These are phyloP conservation scores for Psidium friedrichsthalianum DNA, from an alignment of 345 rosid genomes.

Conservation along the genomic window DNA sequence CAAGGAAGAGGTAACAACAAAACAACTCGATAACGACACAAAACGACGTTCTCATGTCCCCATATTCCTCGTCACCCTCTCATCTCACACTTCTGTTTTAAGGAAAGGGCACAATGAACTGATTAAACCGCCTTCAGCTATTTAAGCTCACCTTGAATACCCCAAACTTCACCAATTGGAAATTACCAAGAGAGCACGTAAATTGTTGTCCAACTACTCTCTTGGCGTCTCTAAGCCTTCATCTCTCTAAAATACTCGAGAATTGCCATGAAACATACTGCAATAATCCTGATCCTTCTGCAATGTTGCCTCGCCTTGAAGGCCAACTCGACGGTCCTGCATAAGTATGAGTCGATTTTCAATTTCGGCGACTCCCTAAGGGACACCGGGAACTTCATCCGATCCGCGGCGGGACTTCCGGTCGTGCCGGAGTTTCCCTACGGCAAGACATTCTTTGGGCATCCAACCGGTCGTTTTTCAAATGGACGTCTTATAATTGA, in stretches of 20 bases:
- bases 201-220: neutral
- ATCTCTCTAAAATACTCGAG: neutral
- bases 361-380: slow-evolving; percentile 77
- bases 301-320: neutral
- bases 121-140: neutral
- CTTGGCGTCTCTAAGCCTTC: neutral
- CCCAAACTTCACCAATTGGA: neutral
- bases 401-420: slow-evolving; percentile 38
- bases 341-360: slow-evolving; percentile 42
- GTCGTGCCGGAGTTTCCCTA: slow-evolving; percentile 45
- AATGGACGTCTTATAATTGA: slow-evolving; percentile 65
- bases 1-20: too few relatives aligned
- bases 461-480: slow-evolving; percentile 55
- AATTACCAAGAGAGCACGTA: neutral
- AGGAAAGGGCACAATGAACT: neutral
- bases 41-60: too few relatives aligned
- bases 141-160: neutral
- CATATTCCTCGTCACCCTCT: too few relatives aligned
- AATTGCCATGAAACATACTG: neutral
- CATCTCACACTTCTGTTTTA: neutral
- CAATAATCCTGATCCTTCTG: neutral
- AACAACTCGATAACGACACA: too few relatives aligned
- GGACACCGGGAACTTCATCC: slow-evolving; percentile 63
- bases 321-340: neutral
- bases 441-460: slow-evolving; percentile 48